phyloP scores from a whole-genome alignment of 2,329 filamentous ascomycete species.

The Hymenoscyphus occultus region DNA sequence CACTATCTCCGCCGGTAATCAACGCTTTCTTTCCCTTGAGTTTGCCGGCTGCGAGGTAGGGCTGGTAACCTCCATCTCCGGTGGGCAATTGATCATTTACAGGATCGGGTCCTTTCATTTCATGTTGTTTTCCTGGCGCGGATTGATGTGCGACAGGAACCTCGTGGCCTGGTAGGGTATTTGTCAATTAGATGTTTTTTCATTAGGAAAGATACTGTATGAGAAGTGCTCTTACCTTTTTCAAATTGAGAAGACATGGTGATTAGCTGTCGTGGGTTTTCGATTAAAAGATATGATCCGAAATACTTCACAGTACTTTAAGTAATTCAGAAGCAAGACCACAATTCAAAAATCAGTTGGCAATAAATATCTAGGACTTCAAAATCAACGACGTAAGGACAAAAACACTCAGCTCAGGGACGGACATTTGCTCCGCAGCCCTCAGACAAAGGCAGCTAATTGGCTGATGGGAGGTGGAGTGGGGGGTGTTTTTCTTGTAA shows the following conservation, averaged over 20 bases:
- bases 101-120: constrained; percentile 56
- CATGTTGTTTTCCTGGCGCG: constrained; percentile 49
- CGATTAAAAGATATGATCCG: neutral
- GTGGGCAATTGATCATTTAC: constrained; percentile 64
- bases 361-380: constrained; percentile 6
- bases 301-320: neutral
- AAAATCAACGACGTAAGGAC: constrained; percentile 10
- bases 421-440: constrained; percentile 4
- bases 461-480: neutral
- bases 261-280: constrained; percentile 1
- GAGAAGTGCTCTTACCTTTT: constrained; percentile 28
- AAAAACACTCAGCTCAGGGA: neutral
- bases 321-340: constrained; percentile 24
- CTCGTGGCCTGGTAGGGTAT: constrained; percentile 42
- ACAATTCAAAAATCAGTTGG: constrained; percentile 31
- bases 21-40: constrained; percentile 71
- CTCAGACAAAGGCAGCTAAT: neutral
- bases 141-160: constrained; percentile 51
- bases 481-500: neutral
- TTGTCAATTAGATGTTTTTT: neutral
- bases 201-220: neutral
- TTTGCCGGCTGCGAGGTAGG: constrained; percentile 74
- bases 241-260: constrained; percentile 35
- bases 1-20: constrained; percentile 78
- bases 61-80: constrained; percentile 62